A percentile compares a stretch with the other conserved stretches of the same genome.
These are phyloP conservation scores for Lithohypha guttulata DNA, from an alignment of 2,329 filamentous ascomycete genomes.

Conservation along the genomic window DNA sequence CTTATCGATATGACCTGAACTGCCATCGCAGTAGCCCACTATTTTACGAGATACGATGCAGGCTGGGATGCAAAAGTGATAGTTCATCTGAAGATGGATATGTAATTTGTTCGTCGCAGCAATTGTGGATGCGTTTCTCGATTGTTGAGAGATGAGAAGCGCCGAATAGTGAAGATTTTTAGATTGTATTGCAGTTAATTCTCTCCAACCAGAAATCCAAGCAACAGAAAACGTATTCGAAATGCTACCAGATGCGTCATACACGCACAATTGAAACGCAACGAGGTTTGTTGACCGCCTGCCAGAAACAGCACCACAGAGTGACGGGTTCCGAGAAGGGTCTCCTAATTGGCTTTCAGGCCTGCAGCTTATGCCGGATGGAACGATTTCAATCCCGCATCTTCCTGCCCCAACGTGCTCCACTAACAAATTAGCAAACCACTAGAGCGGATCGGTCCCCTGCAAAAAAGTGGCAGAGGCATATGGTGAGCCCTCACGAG, in stretches of 20 bases:
- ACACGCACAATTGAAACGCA: too few relatives aligned
- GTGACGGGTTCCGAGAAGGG: not conserved
- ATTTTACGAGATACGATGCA: conserved; percentile 4
- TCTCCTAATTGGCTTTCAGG: not conserved
- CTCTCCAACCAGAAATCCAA: conserved; percentile 5
- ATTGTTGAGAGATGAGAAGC: conserved; percentile 4
- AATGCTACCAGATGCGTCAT: conserved; percentile 1
- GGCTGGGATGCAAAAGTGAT: not conserved
- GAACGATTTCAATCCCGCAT: not conserved
- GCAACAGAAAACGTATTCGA: not conserved
- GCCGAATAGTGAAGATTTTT: too few relatives aligned
- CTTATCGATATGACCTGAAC: conserved; percentile 8
- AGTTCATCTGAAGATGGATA: not conserved
- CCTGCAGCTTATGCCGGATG: conserved; percentile 1
- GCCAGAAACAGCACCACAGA: not conserved
- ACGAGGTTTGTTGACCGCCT: conserved; percentile 4
- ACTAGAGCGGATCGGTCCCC: conserved; percentile 5
- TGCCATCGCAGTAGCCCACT: conserved; percentile 4
- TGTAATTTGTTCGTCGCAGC: conserved; percentile 4
- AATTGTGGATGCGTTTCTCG: conserved; percentile 4
- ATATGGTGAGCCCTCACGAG: conserved; percentile 9
- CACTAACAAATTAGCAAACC: conserved; percentile 1
- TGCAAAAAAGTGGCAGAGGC: conserved; percentile 8
- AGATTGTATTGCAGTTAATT: not conserved
- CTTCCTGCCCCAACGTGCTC: conserved; percentile 8